Conservation (phyloP, 495 filamentous ascomycete species). For the Monascus purpureus region DNA sequence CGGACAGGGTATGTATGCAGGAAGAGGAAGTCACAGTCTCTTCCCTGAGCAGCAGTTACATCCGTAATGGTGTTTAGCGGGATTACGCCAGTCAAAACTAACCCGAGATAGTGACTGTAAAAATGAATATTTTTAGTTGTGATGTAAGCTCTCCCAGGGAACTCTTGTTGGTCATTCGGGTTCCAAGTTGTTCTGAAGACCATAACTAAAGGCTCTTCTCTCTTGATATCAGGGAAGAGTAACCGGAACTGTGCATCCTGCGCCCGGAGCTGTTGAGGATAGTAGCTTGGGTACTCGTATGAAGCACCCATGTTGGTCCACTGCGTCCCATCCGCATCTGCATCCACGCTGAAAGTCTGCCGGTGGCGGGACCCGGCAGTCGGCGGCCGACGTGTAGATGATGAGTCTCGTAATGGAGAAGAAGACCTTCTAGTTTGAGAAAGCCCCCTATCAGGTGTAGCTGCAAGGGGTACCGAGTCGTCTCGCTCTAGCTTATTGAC, state of each 20-base stretch:
- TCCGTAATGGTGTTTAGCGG: conserved; percentile 65
- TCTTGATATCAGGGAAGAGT: conserved; percentile 67
- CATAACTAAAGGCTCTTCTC: conserved; percentile 64
- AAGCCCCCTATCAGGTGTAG: conserved; percentile 21
- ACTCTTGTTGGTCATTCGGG: conserved; percentile 63
- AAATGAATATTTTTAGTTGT: conserved; percentile 82
- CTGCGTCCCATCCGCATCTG: conserved; percentile 33
- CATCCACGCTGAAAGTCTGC: conserved; percentile 70
- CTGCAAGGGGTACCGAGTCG: conserved; percentile 28
- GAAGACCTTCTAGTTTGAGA: conserved; percentile 9
- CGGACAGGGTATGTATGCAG: conserved; percentile 57
- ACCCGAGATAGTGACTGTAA: conserved; percentile 87
- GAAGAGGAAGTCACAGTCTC: conserved; percentile 88
- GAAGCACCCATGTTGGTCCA: conserved; percentile 20
- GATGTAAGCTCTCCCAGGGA: conserved; percentile 79
- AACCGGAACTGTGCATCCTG: conserved; percentile 91
- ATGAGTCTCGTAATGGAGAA: conserved; percentile 18
- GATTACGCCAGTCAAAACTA: conserved; percentile 68
- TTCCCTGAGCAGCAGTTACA: conserved; percentile 77
- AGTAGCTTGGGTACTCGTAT: conserved; percentile 63
- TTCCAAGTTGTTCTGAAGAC: conserved; percentile 66
- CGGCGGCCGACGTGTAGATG: conserved; percentile 7
- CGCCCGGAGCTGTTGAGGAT: conserved; percentile 67
- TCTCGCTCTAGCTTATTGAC: conserved; percentile 51
- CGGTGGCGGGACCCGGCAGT: conserved; percentile 39